Evolutionary conservation across 2,329 filamentous ascomycete genomes (phyloP), one percentile per base, ranked within the genome.

Genomic region (Cladophialophora bantiana): DNA sequence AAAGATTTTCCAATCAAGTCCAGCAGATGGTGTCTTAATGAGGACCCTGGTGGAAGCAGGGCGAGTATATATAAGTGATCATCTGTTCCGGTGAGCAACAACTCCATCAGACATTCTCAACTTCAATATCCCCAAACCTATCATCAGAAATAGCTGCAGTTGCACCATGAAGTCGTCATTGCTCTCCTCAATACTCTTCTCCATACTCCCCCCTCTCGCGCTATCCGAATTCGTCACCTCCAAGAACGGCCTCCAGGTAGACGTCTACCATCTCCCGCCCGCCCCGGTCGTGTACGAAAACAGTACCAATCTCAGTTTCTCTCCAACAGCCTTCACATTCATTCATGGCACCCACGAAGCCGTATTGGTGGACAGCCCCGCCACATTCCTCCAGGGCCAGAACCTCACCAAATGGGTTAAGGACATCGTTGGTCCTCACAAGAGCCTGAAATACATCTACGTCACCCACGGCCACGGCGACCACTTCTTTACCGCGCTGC

Each of bases 381-480:
- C 63, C 26, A 65, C 63, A 26, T 73, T 71, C 15, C 40, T 67
- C 1, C 75, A 80, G 65, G 75, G 73, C 1, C 61, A 73, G 12
- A 73, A 71, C 1, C 71, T 81, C 2, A 73, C 72, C 4, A 64
- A 73, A 10, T 82, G 78, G 78, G 77, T 81, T 65, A 71, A 77
- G n/a, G 62, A 65, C 0, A 75, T 73, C 2, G 72, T 76, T 1
- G 53, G 53, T 1, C 74, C 74, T 0, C 66, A 64, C 18, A 75
- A 74, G 32, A 71, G 71, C 1, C 69, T 81, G 0, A 70, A 67
- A 4, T 75, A 75, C 36, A 77, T 81, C 26, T 81, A 80, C 70
- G 76, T 80, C 57, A 82, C 79, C 0, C 79, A 81, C 55, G 78
- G 77, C 20, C 79, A 81, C 56, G 79, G 74, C 7, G 79, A 81